A percentile compares a stretch with the other conserved stretches of the same genome.
Evolutionary conservation across 1,284 basidiomycete genomes (phyloP).

Genomic region (Tylopilus sp.): DNA sequence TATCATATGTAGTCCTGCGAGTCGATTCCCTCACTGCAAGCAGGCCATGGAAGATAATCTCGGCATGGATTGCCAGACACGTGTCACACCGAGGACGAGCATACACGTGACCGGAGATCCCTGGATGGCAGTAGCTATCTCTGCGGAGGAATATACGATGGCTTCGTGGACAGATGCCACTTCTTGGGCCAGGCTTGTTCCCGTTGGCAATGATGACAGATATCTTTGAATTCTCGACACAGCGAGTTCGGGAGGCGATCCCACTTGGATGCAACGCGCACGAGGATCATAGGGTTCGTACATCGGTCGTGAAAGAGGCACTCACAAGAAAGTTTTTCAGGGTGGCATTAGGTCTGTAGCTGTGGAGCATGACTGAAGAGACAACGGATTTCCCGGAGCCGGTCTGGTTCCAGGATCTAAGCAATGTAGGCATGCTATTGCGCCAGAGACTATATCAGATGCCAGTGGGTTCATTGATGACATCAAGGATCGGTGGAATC

Average conservation of each 20-base stretch:
- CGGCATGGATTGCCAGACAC: conserved; percentile 20
- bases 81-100: conserved; percentile 24
- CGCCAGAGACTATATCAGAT: conserved; percentile 13
- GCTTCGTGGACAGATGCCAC: conserved; percentile 42
- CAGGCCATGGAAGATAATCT: conserved; percentile 44
- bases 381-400: conserved; percentile 34
- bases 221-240: conserved; percentile 60
- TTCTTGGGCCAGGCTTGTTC: conserved; percentile 59
- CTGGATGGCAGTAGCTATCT: conserved; percentile 37
- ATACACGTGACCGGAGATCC: conserved; percentile 32
- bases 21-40: conserved; percentile 44
- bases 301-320: conserved; percentile 41
- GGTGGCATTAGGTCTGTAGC: conserved; percentile 42
- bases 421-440: too few species aligned
- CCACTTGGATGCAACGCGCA: conserved; percentile 40
- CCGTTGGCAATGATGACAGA: conserved; percentile 60
- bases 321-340: conserved; percentile 28
- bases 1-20: conserved; percentile 35
- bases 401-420: conserved; percentile 20
- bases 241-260: conserved; percentile 51
- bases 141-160: conserved; percentile 39
- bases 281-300: conserved; percentile 30
- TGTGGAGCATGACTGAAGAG: conserved; percentile 28
- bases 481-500: conserved; percentile 51
- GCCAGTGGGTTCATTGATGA: not conserved